phyloP scores from a whole-genome alignment of 768 basidiomycete genomes.

The Boletus rubescentipes region DNA sequence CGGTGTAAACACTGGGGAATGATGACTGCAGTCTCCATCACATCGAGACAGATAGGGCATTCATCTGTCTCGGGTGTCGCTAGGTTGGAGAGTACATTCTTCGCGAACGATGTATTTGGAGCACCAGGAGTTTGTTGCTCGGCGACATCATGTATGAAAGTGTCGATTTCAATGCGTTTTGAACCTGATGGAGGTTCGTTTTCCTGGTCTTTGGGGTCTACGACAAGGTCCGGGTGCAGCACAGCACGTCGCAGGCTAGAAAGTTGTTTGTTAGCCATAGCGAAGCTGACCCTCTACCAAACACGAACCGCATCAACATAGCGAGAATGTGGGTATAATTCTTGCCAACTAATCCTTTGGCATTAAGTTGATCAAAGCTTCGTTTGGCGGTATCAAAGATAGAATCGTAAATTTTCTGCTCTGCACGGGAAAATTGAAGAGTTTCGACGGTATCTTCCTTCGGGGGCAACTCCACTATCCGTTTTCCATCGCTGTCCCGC shows the following conservation, averaged over 20 bases:
- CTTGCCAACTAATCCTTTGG: conserved; percentile 73
- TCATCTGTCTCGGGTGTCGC: conserved; percentile 53
- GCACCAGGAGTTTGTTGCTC: conserved; percentile 31
- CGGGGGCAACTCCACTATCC: conserved; percentile 82
- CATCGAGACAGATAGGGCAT: conserved; percentile 82
- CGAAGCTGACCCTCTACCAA: neutral
- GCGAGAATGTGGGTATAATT: conserved; percentile 89
- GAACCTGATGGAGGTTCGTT: conserved; percentile 33
- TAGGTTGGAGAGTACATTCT: conserved; percentile 64
- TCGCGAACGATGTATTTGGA: conserved; percentile 49
- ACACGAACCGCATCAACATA: conserved; percentile 85
- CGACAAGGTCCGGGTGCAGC: conserved; percentile 83
- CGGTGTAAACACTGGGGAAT: conserved; percentile 77
- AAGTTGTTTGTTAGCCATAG: conserved; percentile 6
- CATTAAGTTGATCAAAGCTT: conserved; percentile 76
- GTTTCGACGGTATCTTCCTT: conserved; percentile 77
- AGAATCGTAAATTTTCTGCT: conserved; percentile 86
- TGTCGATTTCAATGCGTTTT: conserved; percentile 53
- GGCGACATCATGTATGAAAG: conserved; percentile 55
- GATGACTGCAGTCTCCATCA: conserved; percentile 67
- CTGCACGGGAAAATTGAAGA: conserved; percentile 78
- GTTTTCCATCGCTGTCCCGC: conserved; percentile 81
- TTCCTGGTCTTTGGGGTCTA: conserved; percentile 46
- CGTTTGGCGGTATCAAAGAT: conserved; percentile 78
- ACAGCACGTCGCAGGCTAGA: conserved; percentile 85